Conservation (phyloP, 1,284 basidiomycete species). For the Naganishia sp. region DNA sequence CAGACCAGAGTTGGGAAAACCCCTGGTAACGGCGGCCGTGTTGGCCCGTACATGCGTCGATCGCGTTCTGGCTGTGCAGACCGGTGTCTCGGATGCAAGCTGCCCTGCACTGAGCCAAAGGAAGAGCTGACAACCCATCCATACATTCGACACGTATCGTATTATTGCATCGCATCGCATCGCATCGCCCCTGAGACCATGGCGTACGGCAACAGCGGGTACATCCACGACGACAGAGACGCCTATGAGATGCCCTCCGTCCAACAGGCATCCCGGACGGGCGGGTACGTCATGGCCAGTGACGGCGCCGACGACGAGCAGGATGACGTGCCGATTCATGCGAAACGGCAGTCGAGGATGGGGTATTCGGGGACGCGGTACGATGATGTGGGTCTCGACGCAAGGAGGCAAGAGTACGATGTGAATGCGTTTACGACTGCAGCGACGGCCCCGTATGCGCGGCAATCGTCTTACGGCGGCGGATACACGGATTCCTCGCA, state of each 20-base stretch:
- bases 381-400: not conserved
- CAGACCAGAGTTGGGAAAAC: too few relatives aligned
- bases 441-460: not conserved
- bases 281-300: conserved; percentile 14
- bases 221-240: conserved; percentile 9
- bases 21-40: not conserved
- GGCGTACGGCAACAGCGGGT: not conserved
- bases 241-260: conserved; percentile 12
- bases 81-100: not conserved
- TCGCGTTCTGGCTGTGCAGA: conserved; percentile 1
- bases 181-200: not conserved
- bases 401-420: not conserved
- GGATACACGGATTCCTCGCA: conserved; percentile 15
- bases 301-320: conserved; percentile 22
- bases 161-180: not conserved
- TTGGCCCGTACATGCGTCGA: not conserved
- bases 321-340: conserved; percentile 19
- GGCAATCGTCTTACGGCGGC: conserved; percentile 12
- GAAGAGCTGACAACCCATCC: not conserved
- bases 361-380: conserved; percentile 4
- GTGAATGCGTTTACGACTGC: not conserved
- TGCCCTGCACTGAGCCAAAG: too few relatives aligned
- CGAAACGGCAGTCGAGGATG: conserved; percentile 14
- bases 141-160: too few relatives aligned
- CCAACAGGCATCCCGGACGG: not conserved